Conservation (phyloP, 441 rosid genomes). For the Isatis lusitanica region DNA sequence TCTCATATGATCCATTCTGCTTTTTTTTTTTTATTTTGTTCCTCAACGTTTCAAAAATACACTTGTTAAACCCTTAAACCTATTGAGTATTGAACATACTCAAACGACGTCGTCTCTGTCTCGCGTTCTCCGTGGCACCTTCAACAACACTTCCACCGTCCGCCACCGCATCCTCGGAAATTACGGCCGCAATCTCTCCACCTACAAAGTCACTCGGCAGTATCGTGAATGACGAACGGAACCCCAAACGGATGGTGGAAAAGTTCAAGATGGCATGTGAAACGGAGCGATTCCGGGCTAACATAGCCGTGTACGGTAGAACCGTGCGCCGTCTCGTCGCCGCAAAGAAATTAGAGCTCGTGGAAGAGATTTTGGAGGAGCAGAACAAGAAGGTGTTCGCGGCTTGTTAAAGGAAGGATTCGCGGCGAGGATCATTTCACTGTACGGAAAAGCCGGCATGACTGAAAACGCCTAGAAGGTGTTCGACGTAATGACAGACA, state of each 20-base stretch:
- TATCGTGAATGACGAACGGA: conserved; percentile 46
- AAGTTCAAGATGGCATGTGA: conserved; percentile 57
- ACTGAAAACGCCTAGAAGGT: conserved; percentile 53
- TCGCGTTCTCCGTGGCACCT: conserved; percentile 44
- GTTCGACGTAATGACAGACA: conserved; percentile 76
- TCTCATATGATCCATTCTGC: not conserved
- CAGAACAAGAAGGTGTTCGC: conserved; percentile 55
- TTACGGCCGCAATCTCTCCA: conserved; percentile 8
- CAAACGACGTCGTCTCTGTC: conserved; percentile 40
- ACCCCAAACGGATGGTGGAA: conserved; percentile 50
- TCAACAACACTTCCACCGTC: conserved; percentile 34
- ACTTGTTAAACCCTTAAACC: not conserved
- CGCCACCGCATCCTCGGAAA: not conserved
- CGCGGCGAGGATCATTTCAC: conserved; percentile 36
- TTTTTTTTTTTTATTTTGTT: too few relatives aligned
- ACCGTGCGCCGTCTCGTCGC: conserved; percentile 56
- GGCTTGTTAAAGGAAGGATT: conserved; percentile 59
- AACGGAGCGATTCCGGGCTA: conserved; percentile 44
- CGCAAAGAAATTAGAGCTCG: conserved; percentile 39
- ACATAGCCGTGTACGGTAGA: conserved; percentile 42
- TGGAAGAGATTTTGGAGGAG: conserved; percentile 57
- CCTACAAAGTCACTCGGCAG: conserved; percentile 17
- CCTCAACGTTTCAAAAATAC: not conserved
- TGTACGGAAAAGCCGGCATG: conserved; percentile 62
- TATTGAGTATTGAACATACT: not conserved